A percentile compares a stretch with the other conserved stretches of the same genome.
phyloP scores from a whole-genome alignment of 2,329 filamentous ascomycete species.

The Fusarium brevicatenulatum region DNA sequence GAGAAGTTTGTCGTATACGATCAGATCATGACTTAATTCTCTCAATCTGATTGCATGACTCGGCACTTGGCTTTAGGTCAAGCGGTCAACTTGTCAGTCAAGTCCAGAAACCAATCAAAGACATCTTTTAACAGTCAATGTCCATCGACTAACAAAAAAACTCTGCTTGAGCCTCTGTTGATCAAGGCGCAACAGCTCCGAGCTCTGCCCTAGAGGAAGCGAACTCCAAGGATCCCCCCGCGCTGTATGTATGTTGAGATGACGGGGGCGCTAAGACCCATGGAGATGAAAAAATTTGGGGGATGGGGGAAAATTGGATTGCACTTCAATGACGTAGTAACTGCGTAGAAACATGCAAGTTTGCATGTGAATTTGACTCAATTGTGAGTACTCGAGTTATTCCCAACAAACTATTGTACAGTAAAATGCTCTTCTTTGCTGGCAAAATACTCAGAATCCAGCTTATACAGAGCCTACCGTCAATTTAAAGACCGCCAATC shows the following conservation, averaged over 20 bases:
- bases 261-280: slow-evolving; percentile 18
- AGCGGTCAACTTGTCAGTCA: background rate
- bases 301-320: slow-evolving; percentile 20
- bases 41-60: slow-evolving; percentile 14
- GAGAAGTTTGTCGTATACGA: background rate
- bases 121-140: background rate
- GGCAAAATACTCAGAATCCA: background rate
- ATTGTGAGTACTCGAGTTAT: background rate
- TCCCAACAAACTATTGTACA: background rate
- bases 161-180: background rate
- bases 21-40: slow-evolving; percentile 12
- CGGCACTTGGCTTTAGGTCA: background rate
- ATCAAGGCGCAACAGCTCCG: slow-evolving; percentile 24
- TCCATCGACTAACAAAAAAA: background rate
- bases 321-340: slow-evolving; percentile 34
- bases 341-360: background rate
- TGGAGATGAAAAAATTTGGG: slow-evolving; percentile 18
- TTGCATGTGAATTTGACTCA: slow-evolving; percentile 8
- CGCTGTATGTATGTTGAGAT: slow-evolving; percentile 3
- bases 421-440: background rate
- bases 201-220: slow-evolving; percentile 6
- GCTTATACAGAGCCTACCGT: background rate
- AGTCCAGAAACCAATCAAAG: background rate
- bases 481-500: slow-evolving; percentile 8
- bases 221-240: slow-evolving; percentile 20